Conservation (phyloP, 2,329 filamentous ascomycete species). For the Aureobasidium mangrovei region DNA sequence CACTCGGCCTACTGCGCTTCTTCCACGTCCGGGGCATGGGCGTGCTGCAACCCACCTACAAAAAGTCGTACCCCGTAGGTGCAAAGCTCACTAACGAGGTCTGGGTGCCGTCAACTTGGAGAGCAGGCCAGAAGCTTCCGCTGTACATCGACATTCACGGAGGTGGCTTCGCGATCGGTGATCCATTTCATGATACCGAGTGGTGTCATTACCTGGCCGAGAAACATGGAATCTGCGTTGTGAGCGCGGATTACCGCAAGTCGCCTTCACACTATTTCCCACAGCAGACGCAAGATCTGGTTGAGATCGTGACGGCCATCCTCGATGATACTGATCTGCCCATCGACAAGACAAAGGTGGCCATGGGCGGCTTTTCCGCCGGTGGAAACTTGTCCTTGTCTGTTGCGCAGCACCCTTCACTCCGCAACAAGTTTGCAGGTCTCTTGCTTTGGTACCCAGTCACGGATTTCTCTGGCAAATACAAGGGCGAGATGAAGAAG, state of each 20-base stretch:
- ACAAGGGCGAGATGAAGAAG: not conserved
- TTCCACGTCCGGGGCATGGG: conserved; percentile 1
- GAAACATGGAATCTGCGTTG: not conserved
- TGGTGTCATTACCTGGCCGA: not conserved
- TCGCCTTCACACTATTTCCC: not conserved
- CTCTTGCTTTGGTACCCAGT: conserved; percentile 5
- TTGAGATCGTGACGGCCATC: not conserved
- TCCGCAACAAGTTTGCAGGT: not conserved
- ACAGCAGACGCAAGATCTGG: not conserved
- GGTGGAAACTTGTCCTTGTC: conserved; percentile 5
- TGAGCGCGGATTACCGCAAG: conserved; percentile 1
- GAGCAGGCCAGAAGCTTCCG: not conserved
- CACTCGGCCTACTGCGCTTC: not conserved
- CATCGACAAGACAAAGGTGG: not conserved
- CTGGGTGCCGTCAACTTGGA: not conserved
- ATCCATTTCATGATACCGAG: not conserved
- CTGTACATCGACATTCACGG: conserved; percentile 12
- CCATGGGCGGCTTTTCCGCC: conserved; percentile 4
- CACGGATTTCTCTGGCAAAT: not conserved
- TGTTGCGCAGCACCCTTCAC: not conserved
- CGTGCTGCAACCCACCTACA: not conserved
- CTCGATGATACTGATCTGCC: not conserved
- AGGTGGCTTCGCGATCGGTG: conserved; percentile 1
- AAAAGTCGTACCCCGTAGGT: not conserved
- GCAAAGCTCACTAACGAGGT: not conserved